Evolutionary conservation across 495 filamentous ascomycete species (phyloP).

Genomic region (Neurospora sp.): DNA sequence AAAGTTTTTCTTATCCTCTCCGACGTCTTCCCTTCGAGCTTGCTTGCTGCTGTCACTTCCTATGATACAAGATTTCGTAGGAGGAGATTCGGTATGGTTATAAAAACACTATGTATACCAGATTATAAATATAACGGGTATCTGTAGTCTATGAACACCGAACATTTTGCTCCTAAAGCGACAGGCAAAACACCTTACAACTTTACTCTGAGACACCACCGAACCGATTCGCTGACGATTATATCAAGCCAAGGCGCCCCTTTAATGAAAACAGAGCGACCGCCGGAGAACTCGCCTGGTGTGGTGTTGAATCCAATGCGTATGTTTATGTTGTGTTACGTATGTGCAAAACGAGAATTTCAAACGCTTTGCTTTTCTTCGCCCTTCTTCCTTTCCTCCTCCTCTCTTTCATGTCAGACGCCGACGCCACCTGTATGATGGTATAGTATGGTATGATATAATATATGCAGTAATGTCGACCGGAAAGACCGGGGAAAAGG

Average conservation of each 20-base stretch:
- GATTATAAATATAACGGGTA: background rate
- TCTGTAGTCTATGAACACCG: background rate
- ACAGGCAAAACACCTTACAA: no score
- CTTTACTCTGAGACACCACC: background rate
- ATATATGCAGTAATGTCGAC: background rate
- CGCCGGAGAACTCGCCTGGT: background rate
- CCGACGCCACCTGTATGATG: background rate
- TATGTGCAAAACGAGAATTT: background rate
- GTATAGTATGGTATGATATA: background rate
- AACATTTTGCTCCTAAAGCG: background rate
- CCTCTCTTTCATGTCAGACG: background rate
- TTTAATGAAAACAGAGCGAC: background rate
- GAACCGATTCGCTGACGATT: background rate
- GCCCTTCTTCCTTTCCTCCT: background rate
- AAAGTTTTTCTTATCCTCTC: no score
- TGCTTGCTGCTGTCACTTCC: no score
- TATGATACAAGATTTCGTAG: no score
- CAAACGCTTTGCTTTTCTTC: background rate
- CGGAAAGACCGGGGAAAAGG: background rate
- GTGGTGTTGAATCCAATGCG: background rate
- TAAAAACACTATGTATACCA: background rate
- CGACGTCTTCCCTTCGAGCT: no score
- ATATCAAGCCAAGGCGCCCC: background rate
- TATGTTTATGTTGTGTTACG: background rate
- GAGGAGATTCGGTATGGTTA: background rate